Conservation (phyloP, 306 rosid species). For the Abrus pulchellus region DNA sequence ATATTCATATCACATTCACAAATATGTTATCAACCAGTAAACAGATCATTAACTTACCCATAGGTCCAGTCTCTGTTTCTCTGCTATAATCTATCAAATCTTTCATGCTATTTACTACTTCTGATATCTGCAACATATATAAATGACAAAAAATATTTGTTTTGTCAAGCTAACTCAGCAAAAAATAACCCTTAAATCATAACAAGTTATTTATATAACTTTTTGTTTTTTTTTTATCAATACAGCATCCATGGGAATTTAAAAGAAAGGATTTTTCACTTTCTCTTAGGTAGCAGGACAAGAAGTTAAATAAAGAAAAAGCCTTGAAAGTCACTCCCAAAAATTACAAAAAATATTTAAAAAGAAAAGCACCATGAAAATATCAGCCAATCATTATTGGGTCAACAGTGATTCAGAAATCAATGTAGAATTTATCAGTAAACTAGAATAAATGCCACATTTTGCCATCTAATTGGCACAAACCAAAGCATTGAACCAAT, state of each 20-base stretch:
- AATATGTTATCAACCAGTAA: constrained; percentile 15
- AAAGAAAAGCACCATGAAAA: neutral
- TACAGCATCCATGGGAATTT: constrained; percentile 17
- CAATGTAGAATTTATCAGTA: neutral
- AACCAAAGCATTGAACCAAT: constrained; percentile 15
- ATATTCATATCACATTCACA: constrained; percentile 35
- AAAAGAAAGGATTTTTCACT: neutral
- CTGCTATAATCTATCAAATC: constrained; percentile 98
- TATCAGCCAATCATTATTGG: constrained; percentile 18
- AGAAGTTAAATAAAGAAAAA: neutral
- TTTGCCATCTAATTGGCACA: neutral
- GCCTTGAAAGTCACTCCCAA: neutral
- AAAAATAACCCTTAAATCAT: no score
- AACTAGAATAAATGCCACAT: constrained; percentile 12
- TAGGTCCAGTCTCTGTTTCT: constrained; percentile 86
- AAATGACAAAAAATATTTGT: neutral
- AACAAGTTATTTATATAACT: neutral
- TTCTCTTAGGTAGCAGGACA: neutral
- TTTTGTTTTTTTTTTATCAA: neutral
- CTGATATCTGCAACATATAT: constrained; percentile 76
- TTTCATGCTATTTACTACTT: constrained; percentile 97
- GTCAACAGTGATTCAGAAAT: neutral
- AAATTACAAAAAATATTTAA: neutral
- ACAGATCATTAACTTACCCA: constrained; percentile 70
- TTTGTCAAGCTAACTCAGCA: constrained; percentile 20